phyloP scores from a whole-genome alignment of 148 eudicot species.

The Bassia scoparia region DNA sequence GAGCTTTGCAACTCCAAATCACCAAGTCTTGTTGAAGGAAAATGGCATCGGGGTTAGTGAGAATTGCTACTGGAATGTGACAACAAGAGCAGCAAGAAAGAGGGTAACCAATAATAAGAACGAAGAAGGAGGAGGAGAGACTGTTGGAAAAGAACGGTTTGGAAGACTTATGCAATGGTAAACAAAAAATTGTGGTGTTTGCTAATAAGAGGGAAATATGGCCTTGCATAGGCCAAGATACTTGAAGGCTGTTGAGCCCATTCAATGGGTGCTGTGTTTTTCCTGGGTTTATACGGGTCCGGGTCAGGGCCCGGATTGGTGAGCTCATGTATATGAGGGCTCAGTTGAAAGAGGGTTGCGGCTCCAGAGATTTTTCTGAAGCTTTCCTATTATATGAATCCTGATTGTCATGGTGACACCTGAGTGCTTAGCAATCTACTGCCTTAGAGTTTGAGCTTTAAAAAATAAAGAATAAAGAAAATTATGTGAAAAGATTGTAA shows the following conservation, averaged over 20 bases:
- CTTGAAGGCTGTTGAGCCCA: constrained; percentile 56
- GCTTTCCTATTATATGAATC: constrained; percentile 80
- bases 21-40: constrained; percentile 49
- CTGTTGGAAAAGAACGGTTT: constrained; percentile 53
- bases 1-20: constrained; percentile 62
- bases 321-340: constrained; percentile 88
- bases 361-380: constrained; percentile 77
- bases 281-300: constrained; percentile 45
- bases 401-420: constrained; percentile 79
- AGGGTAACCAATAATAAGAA: constrained; percentile 5
- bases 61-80: constrained; percentile 68
- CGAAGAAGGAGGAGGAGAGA: constrained; percentile 17
- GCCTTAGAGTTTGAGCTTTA: constrained; percentile 53
- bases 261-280: constrained; percentile 84
- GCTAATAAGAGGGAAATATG: constrained; percentile 51
- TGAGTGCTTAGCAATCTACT: constrained; percentile 71
- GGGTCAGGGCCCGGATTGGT: constrained; percentile 40
- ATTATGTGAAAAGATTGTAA: constrained; percentile 13
- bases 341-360: constrained; percentile 66
- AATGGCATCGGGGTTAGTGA: constrained; percentile 65
- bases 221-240: constrained; percentile 55
- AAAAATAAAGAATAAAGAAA: background rate
- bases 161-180: constrained; percentile 80
- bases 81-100: constrained; percentile 12
- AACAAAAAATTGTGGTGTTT: constrained; percentile 63